Evolutionary conservation across 2,329 filamentous ascomycete genomes (phyloP), one percentile per base, ranked within the genome.

Genomic region (Xylaria multiplex): DNA sequence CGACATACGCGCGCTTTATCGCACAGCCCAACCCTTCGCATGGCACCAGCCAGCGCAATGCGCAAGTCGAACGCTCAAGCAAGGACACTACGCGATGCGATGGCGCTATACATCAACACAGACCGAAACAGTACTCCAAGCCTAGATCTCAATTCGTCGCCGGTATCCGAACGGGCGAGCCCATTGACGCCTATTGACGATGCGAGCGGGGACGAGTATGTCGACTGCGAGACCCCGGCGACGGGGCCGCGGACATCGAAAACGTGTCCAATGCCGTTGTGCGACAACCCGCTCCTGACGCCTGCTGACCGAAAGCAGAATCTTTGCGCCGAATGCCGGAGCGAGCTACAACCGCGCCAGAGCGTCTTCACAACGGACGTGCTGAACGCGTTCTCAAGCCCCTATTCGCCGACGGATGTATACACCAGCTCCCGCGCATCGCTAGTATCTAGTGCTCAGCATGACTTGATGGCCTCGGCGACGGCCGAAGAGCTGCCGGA

Each of bases 261-360:
- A 19, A 65, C 24, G 9, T 75, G 73, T 27, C 72, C 71, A 14
- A 69, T 71, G 69, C 70, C 69, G 1, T 52, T 68, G 2, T 74
- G 72, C 54, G 22, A 32, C 53, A 65, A 60, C 0, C 13, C 53
- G 13, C 67, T 74, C 0, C 9, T 19, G 5, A 69, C 66, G 2
- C 19, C 35, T 2, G 45, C 40, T 1, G 72, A 74, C 52, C 66
- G 16, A 16, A 3, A 32, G 35, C 68, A 72, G 16, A 73, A 75
- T 43, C 64, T 75, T 1, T 75, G 73, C 66, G 53, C 14, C 6
- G 55, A 27, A 13, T 75, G 74, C 68, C 70, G 66, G n/a, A 53
- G 49, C 19, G 64, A 70, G 9, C 63, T 72, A 40, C 72, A 70
- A 55, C 71, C 69, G 42, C 71, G 72, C 1, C 59, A 67, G n/a